Conservation (phyloP, 805 yeast genomes). For the Vanderwaltozyma verrucispora region DNA sequence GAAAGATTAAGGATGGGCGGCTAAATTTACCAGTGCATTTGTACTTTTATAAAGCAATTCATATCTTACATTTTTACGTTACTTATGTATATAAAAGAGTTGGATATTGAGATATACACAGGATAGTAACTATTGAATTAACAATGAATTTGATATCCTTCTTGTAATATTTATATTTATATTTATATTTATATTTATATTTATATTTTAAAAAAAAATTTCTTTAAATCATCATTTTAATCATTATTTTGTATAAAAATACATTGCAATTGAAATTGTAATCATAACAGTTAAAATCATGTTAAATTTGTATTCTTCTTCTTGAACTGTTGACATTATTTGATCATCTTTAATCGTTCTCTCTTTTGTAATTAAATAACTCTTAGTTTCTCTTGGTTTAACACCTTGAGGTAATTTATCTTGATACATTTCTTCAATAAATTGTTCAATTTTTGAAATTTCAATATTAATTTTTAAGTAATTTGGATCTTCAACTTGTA, state of each 20-base stretch:
- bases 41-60: too few species aligned
- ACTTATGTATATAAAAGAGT: too few species aligned
- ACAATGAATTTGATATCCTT: too few species aligned
- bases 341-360: constrained; percentile 35
- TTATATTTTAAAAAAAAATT: too few species aligned
- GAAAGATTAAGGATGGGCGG: too few species aligned
- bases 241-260: not conserved
- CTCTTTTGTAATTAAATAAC: constrained; percentile 32
- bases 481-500: constrained; percentile 76
- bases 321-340: constrained; percentile 12
- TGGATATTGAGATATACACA: too few species aligned
- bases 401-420: constrained; percentile 47
- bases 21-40: too few species aligned
- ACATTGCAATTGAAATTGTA: not conserved
- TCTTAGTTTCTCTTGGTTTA: constrained; percentile 28
- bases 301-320: constrained; percentile 22
- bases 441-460: constrained; percentile 85
- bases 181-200: too few species aligned
- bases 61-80: too few species aligned
- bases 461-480: constrained; percentile 74
- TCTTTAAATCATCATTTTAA: too few species aligned
- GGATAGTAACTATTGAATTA: too few species aligned
- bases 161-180: too few species aligned
- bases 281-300: constrained; percentile 2
- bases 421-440: constrained; percentile 70